Evolutionary conservation across 2,329 filamentous ascomycete species (phyloP), one percentile per base, ranked within the genome.

Genomic region (Aspergillus tanneri): DNA sequence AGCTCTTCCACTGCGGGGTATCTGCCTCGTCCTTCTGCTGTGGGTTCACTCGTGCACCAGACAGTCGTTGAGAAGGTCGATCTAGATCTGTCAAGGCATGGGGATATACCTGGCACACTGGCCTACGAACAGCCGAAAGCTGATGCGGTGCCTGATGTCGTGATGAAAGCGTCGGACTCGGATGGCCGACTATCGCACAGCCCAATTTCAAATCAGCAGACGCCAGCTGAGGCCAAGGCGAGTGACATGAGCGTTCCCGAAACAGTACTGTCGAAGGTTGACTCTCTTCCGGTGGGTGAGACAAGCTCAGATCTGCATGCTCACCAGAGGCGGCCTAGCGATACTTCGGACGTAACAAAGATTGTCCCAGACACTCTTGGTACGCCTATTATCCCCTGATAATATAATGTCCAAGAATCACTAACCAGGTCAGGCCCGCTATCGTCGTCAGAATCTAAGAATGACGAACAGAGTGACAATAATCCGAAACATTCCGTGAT

Each of bases 21-120:
- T 7, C 68, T 70, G 21, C 74, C 76, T 50, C 66, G 72, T 47
- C 72, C 77, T 18, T 57, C 71, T 28, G 78, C 76, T 8, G 78
- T 79, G 4, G 78, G 75, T 39, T 72, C 75, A 5, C 71, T 76
- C 7, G 72, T 85, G 28, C 82, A 82, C 14, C 78, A 74, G 56
- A 83, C 80, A 5, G 69, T 85, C 8, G 81, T 85, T 14, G 81
- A 85, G 61, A 81, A 81, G 63, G 72, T 85, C 40, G 81, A 85
- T 52, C 74, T 76, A 23, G 72, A 77, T 23, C 64, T 70, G 49
- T 78, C 81, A 30, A 78, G 76, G 57, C 73, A 84, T 65, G 82
- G 82, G 16, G 82, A 86, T 46, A 74, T 84, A 6, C 81, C 82
- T 22, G 82, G 82, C 23, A 85, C 82, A 41, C 64, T 69, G 28